Evolutionary conservation across 2,329 filamentous ascomycete genomes (phyloP).

Genomic region (Cordyceps farinosa): DNA sequence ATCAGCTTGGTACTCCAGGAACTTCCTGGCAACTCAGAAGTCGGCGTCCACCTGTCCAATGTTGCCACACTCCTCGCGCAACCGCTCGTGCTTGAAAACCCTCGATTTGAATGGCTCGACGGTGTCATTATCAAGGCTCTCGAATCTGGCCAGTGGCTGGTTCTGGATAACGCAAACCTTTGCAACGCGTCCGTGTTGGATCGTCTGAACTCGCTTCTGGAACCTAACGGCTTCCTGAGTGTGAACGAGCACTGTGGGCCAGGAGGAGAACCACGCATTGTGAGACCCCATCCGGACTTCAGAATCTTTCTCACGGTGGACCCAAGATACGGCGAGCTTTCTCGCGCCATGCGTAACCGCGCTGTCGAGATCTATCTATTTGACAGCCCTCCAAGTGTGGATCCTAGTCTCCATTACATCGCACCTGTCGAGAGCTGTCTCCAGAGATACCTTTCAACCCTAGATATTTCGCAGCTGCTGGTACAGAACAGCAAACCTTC

Average conservation of each 20-base stretch:
- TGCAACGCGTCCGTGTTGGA: conserved; percentile 95
- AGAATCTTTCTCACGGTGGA: conserved; percentile 93
- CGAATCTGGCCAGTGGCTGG: conserved; percentile 82
- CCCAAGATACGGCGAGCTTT: conserved; percentile 86
- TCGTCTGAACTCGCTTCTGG: conserved; percentile 87
- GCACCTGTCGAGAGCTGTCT: conserved; percentile 48
- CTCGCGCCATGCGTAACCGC: conserved; percentile 93
- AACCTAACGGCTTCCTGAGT: conserved; percentile 81
- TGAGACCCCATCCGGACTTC: conserved; percentile 82
- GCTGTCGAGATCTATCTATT: conserved; percentile 84
- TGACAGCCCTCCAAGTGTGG: conserved; percentile 33
- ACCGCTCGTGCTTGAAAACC: conserved; percentile 60
- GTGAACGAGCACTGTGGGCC: conserved; percentile 89
- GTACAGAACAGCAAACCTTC: conserved; percentile 24
- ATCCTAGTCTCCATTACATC: conserved; percentile 38
- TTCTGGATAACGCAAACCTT: conserved; percentile 95
- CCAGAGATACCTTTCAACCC: conserved; percentile 43
- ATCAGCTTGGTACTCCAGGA: conserved; percentile 40
- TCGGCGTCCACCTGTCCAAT: conserved; percentile 46
- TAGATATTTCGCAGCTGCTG: conserved; percentile 29
- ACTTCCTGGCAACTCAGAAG: conserved; percentile 41
- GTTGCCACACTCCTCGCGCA: conserved; percentile 49
- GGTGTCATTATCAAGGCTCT: conserved; percentile 87
- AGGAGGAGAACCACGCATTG: conserved; percentile 74
- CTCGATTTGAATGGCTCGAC: conserved; percentile 94